Percentiles rank a stretch among this genome's conserved stretches.
phyloP scores from a whole-genome alignment of 176 grass and related monocot species.

The Avena eriantha region DNA sequence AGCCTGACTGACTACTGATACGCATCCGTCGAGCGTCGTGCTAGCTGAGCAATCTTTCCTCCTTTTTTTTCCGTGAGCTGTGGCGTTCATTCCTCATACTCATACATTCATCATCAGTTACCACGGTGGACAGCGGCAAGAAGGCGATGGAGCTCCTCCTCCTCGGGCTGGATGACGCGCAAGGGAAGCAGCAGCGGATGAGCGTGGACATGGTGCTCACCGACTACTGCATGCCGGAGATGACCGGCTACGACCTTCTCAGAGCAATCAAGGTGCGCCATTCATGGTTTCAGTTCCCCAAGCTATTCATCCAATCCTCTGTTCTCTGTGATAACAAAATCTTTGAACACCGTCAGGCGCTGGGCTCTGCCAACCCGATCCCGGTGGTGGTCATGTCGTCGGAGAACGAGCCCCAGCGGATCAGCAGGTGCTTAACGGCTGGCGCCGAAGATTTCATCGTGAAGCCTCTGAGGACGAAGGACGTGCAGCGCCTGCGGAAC shows the following conservation, averaged over 20 bases:
- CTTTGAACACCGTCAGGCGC: conserved; percentile 47
- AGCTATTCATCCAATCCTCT: background rate
- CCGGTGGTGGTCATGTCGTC: conserved; percentile 96
- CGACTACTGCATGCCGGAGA: conserved; percentile 98
- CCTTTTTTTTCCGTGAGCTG: background rate
- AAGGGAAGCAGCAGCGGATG: background rate
- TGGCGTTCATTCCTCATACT: background rate
- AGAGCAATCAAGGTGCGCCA: conserved; percentile 72
- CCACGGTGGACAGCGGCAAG: conserved; percentile 77
- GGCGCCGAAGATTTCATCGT: conserved; percentile 92
- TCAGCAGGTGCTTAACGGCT: conserved; percentile 80
- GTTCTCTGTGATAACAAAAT: background rate
- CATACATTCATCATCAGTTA: conserved; percentile 54
- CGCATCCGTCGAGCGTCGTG: too few species aligned
- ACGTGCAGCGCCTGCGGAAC: conserved; percentile 69
- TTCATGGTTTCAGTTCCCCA: background rate
- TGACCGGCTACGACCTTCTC: conserved; percentile 96
- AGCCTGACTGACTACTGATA: background rate
- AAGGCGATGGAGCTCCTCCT: conserved; percentile 92
- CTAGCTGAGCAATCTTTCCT: too few species aligned
- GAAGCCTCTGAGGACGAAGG: conserved; percentile 75
- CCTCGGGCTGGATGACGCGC: conserved; percentile 47
- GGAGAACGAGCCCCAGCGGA: conserved; percentile 91
- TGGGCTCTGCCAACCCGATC: conserved; percentile 66
- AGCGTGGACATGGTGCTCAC: conserved; percentile 86